Evolutionary conservation across 768 basidiomycete genomes (phyloP), one percentile per base, ranked within the genome.

Genomic region (Psilocybe subaeruginosa): DNA sequence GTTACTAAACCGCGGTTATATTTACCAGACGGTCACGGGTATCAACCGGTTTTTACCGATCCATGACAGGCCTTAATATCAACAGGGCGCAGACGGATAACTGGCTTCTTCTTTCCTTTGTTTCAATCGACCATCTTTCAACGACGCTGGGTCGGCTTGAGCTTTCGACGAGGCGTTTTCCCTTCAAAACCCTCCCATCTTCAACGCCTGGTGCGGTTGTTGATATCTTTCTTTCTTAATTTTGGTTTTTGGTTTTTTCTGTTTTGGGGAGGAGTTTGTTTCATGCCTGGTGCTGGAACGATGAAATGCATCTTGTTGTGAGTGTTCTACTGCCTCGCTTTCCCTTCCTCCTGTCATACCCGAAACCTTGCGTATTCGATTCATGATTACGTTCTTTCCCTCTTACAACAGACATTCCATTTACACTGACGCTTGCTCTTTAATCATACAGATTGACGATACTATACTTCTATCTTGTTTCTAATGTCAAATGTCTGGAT

Each of bases 171-270:
- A 8, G 8, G 14, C 37, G 8, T 14, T 39, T 39, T n/a, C 14
- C 14, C 41, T 43, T 43, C 49, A 51, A 51, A 31, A 51, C 9
- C 11, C 12, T 33, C 23, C 23, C 23, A 23, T 23, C 49, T 27
- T 51, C 49, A 31, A 51, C 49, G 49, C 49, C 49, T 51, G 49
- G 49, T 51, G 49, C 49, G 49, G 49, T 33, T 51, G 23, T 51
- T 33, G 49, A 16, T 51, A 6, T 51, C 23, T 51, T 31, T 12
- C n/a, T 51, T 19, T 29, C 11, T 11, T 35, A 35, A 11, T 7
- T 35, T 51, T 49, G 17, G 17, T 29, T 49, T 17, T 49, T 49
- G 5, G 17, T 19, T 4, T 12, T 49, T 4, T 4, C 14, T 4
- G 48, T 12, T 23, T 11, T 4, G 4, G n/a, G 14, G 11, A 3